phyloP scores from a whole-genome alignment of 129 eudicot species.

The Apium graveolens region DNA sequence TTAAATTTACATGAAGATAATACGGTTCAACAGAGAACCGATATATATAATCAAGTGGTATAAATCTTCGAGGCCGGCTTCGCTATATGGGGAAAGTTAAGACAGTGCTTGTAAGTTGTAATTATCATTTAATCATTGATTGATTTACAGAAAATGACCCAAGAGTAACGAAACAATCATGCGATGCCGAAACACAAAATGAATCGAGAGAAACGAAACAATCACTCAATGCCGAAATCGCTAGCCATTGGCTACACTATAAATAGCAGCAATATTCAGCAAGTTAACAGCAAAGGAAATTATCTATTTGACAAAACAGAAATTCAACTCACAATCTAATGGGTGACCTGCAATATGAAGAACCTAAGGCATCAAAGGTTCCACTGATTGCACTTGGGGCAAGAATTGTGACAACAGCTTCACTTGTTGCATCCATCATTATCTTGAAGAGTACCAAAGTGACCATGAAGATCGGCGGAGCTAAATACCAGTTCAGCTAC shows the following conservation, averaged over 20 bases:
- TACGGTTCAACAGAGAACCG: background rate
- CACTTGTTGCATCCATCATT: slow-evolving; percentile 16
- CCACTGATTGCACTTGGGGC: slow-evolving; percentile 7
- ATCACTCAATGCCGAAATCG: background rate
- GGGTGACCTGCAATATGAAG: slow-evolving; percentile 1
- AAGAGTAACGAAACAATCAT: background rate
- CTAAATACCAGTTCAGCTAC: background rate
- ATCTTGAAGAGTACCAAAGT: slow-evolving; percentile 13
- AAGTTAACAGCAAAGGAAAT: background rate
- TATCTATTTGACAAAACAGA: background rate
- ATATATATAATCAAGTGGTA: background rate
- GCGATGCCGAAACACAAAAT: background rate
- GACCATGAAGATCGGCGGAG: background rate
- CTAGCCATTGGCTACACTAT: background rate
- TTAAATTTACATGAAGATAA: too few species aligned
- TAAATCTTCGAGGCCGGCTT: background rate
- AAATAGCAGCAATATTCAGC: background rate
- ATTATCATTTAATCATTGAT: background rate
- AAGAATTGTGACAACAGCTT: slow-evolving; percentile 14
- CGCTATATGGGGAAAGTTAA: background rate
- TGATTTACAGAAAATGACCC: background rate
- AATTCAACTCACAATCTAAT: background rate
- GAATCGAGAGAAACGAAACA: background rate
- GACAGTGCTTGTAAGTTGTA: background rate
- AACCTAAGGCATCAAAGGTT: slow-evolving; percentile 7